Percentiles rank a stretch among this genome's conserved stretches.
These are phyloP conservation scores for Hypocrella siamensis DNA, from an alignment of 2,329 filamentous ascomycete species.

Conservation along the genomic window DNA sequence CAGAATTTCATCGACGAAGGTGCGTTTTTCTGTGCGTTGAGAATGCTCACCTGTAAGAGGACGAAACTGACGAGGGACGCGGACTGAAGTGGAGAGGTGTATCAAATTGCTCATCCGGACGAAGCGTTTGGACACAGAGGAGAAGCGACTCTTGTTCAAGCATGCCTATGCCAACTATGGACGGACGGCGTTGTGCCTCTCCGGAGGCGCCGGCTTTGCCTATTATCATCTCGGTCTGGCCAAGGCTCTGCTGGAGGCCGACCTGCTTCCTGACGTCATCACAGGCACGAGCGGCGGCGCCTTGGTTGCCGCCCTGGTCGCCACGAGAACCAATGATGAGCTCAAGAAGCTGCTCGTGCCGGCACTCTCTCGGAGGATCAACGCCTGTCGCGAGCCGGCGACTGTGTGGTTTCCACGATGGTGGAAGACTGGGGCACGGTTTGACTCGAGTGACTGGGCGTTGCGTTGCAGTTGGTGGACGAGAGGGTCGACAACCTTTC, in stretches of 20 bases:
- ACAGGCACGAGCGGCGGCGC: constrained; percentile 93
- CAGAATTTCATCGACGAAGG: constrained; percentile 81
- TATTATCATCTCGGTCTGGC: constrained; percentile 95
- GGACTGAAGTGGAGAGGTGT: constrained; percentile 40
- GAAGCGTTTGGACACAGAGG: constrained; percentile 48
- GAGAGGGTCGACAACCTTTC: constrained; percentile 80
- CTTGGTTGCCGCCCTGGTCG: constrained; percentile 71
- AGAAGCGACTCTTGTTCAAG: constrained; percentile 73
- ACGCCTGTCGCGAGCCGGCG: constrained; percentile 66
- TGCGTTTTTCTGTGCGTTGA: too few relatives aligned
- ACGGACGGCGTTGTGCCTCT: constrained; percentile 81
- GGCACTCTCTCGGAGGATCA: constrained; percentile 71
- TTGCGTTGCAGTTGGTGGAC: constrained; percentile 77
- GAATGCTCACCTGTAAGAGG: too few relatives aligned
- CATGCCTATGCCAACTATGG: constrained; percentile 83
- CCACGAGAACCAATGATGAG: constrained; percentile 84
- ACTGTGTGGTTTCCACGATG: constrained; percentile 66
- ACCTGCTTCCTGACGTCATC: constrained; percentile 80
- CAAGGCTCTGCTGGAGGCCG: constrained; percentile 74
- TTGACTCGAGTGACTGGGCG: constrained; percentile 90
- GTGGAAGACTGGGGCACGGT: constrained; percentile 86
- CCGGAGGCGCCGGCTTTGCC: constrained; percentile 84
- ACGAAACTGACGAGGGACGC: background rate
- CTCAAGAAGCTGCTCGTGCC: constrained; percentile 73
- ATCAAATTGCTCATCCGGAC: constrained; percentile 55